These are phyloP conservation scores for Musa itinerans DNA, from an alignment of 176 grass and related monocot genomes.

Conservation along the genomic window DNA sequence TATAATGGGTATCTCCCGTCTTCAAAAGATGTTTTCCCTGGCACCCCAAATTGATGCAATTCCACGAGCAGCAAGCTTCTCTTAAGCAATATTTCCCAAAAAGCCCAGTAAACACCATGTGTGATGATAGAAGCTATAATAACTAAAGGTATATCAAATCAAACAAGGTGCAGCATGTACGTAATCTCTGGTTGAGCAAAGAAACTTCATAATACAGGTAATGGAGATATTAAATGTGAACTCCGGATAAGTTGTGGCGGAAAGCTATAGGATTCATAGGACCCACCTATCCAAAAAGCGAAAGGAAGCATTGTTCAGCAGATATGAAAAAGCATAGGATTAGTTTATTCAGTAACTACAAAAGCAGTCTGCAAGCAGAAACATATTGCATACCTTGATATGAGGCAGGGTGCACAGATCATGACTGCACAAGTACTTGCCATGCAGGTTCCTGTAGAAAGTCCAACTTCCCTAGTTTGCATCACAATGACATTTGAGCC, in stretches of 20 bases:
- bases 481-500: background rate
- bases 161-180: background rate
- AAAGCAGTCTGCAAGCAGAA: background rate
- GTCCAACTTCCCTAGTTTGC: background rate
- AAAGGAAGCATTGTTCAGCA: background rate
- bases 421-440: background rate
- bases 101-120: background rate
- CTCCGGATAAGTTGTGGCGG: too few species aligned
- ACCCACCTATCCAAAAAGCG: background rate
- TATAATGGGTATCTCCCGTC: background rate
- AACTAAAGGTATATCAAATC: background rate
- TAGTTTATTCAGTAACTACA: background rate
- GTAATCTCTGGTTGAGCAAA: background rate
- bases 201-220: too few species aligned
- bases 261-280: background rate
- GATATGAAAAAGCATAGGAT: background rate
- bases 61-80: background rate
- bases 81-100: background rate
- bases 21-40: background rate
- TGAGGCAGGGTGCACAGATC: background rate
- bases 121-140: background rate
- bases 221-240: too few species aligned
- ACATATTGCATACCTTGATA: background rate
- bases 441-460: background rate
- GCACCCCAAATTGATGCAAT: background rate